These are phyloP conservation scores for Chlamydomonas sp. DNA, from an alignment of 139 green algal species.

Conservation along the genomic window DNA sequence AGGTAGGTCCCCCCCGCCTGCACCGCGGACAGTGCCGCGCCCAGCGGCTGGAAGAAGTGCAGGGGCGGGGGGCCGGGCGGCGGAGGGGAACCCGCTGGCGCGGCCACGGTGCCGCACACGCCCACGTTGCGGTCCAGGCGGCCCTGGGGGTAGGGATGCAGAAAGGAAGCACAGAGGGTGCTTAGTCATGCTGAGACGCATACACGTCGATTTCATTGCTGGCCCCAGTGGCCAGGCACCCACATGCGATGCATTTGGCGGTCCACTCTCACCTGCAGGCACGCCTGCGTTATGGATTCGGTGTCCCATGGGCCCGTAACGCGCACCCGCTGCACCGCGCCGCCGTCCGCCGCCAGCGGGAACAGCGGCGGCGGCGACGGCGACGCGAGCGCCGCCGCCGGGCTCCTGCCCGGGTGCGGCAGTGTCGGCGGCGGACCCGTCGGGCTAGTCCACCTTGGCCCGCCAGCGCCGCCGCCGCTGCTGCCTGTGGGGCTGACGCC, in stretches of 20 bases:
- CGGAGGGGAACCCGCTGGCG: conserved; percentile 2
- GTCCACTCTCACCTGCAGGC: conserved; percentile 16
- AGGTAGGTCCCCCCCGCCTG: conserved; percentile 20
- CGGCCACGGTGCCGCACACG: conserved; percentile 38
- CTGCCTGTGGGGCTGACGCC: no score
- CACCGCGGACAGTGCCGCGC: neutral
- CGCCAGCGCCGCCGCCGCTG: no score
- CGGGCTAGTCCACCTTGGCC: no score
- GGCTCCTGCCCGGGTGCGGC: no score
- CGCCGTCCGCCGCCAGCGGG: no score
- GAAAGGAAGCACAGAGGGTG: neutral
- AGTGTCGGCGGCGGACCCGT: no score
- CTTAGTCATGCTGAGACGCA: no score
- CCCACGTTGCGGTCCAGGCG: conserved; percentile 6
- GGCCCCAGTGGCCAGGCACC: neutral
- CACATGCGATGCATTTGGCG: neutral
- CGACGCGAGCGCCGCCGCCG: no score
- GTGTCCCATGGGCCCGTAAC: conserved; percentile 24
- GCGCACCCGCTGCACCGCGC: neutral
- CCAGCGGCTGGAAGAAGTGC: conserved; percentile 33
- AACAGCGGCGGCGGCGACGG: no score
- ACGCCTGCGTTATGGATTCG: conserved; percentile 9
- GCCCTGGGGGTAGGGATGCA: neutral
- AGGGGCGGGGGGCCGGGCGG: conserved; percentile 17
- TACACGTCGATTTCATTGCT: no score